These are phyloP conservation scores for Metarhizium humberi DNA, from an alignment of 2,329 filamentous ascomycete species.

Conservation along the genomic window DNA sequence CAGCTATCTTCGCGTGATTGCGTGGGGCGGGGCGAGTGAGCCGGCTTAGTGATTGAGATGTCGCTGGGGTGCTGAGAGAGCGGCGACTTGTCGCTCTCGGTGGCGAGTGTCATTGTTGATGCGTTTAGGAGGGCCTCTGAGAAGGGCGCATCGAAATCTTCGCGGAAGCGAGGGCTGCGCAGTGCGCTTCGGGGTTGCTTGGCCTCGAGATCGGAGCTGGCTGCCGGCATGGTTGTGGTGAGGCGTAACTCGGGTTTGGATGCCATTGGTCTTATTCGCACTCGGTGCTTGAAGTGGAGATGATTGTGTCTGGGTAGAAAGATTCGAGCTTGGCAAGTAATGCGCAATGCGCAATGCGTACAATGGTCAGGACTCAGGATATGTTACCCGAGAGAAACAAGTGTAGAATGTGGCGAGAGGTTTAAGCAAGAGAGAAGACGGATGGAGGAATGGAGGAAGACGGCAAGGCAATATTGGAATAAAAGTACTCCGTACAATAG, in stretches of 20 bases:
- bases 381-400: not conserved
- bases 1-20: conserved; percentile 15
- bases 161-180: conserved; percentile 24
- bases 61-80: not conserved
- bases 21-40: not conserved
- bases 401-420: not conserved
- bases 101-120: conserved; percentile 18
- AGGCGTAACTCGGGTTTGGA: conserved; percentile 14
- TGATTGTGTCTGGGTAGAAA: not conserved
- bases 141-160: conserved; percentile 30
- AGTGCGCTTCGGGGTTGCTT: conserved; percentile 12
- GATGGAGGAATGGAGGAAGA: not conserved
- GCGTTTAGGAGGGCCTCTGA: conserved; percentile 24
- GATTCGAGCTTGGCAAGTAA: not conserved
- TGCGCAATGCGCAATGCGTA: not conserved
- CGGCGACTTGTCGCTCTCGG: conserved; percentile 8
- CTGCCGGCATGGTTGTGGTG: conserved; percentile 2
- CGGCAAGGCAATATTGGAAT: not conserved
- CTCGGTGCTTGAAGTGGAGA: not conserved
- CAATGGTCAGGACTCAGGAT: not conserved
- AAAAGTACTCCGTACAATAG: no score
- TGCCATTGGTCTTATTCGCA: conserved; percentile 13
- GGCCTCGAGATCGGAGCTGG: conserved; percentile 7
- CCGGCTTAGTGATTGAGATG: not conserved
- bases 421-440: not conserved